phyloP scores from a whole-genome alignment of 768 basidiomycete species.

The Kwoniella heveanensis region DNA sequence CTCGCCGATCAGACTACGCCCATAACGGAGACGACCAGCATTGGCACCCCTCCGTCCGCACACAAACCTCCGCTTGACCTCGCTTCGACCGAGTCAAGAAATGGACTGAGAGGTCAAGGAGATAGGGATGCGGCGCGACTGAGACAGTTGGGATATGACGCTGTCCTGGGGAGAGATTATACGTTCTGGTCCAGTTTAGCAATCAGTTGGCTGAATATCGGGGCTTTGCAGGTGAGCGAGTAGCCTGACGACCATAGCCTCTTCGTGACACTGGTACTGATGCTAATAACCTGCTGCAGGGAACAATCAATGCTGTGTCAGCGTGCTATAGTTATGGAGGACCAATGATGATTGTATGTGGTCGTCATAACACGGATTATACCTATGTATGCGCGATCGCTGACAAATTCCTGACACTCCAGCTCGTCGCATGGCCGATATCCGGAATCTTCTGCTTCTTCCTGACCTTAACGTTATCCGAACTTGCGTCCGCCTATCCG shows the following conservation, averaged over 20 bases:
- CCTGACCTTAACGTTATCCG: conserved; percentile 48
- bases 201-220: conserved; percentile 52
- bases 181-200: conserved; percentile 54
- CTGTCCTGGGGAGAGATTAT: conserved; percentile 53
- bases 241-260: neutral
- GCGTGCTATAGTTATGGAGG: conserved; percentile 54
- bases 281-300: conserved; percentile 20
- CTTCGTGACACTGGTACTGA: neutral
- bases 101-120: conserved; percentile 20
- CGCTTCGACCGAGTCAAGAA: conserved; percentile 6
- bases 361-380: neutral
- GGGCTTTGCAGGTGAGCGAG: conserved; percentile 37
- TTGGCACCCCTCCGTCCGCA: neutral
- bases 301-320: conserved; percentile 50
- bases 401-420: conserved; percentile 7
- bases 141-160: conserved; percentile 52
- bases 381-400: neutral
- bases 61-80: conserved; percentile 4
- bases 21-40: neutral
- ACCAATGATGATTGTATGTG: conserved; percentile 52
- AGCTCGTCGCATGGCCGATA: conserved; percentile 53
- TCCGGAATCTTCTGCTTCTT: conserved; percentile 43
- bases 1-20: conserved; percentile 3
- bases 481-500: conserved; percentile 53
- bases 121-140: conserved; percentile 43